phyloP scores from a whole-genome alignment of 1,284 basidiomycete genomes.

The Macrocystidia cucumis region DNA sequence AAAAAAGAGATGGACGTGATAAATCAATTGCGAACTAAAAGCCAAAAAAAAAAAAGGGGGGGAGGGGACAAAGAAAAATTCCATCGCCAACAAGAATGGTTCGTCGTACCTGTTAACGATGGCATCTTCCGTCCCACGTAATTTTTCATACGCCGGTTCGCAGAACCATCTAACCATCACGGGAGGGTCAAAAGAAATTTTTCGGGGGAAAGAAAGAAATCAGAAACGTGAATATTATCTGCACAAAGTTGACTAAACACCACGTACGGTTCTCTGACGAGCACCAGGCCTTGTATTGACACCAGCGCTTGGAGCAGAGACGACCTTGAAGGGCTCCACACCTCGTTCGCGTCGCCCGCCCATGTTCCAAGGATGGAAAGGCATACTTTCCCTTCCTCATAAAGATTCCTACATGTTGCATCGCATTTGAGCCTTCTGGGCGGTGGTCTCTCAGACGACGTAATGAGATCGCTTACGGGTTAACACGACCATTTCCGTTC shows the following conservation, averaged over 20 bases:
- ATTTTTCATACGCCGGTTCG: conserved; percentile 87
- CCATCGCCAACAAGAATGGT: no score
- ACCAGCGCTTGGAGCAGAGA: conserved; percentile 89
- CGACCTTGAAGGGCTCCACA: conserved; percentile 75
- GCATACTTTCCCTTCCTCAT: conserved; percentile 95
- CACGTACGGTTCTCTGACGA: conserved; percentile 84
- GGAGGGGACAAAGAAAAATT: no score
- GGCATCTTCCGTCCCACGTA: conserved; percentile 84
- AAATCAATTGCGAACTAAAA: no score
- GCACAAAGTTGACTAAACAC: background rate
- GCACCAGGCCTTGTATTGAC: conserved; percentile 88
- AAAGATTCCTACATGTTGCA: conserved; percentile 59
- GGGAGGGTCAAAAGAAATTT: background rate
- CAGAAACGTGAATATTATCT: no score
- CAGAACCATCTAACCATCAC: conserved; percentile 69
- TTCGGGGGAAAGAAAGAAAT: no score
- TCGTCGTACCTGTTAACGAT: conserved; percentile 74
- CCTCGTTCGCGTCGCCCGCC: conserved; percentile 83
- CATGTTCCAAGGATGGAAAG: conserved; percentile 89
- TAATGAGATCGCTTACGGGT: conserved; percentile 3
- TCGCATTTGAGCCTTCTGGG: no score
- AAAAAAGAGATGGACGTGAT: no score
- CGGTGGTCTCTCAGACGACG: no score
- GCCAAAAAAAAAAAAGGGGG: no score
- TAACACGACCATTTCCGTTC: conserved; percentile 85